Percentiles rank a stretch among this genome's conserved stretches.
Conservation (phyloP, 1,139 yeast species). For the Diutina ranongensis region DNA sequence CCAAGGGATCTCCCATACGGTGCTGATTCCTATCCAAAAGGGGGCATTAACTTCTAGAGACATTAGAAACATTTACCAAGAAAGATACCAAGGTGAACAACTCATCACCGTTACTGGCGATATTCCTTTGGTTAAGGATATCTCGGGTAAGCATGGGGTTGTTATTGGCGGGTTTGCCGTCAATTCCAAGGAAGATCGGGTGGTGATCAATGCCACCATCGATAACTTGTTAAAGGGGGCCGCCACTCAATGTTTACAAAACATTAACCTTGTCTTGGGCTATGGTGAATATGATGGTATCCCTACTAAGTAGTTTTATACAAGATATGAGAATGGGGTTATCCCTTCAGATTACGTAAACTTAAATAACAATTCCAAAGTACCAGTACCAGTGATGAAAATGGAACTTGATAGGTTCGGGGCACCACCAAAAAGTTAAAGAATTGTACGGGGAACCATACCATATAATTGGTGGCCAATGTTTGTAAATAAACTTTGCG, state of each 20-base stretch:
- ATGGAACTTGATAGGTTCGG: slow-evolving; percentile 74
- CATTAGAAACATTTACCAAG: slow-evolving; percentile 76
- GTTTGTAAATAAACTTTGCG: slow-evolving; percentile 63
- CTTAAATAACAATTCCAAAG: slow-evolving; percentile 90
- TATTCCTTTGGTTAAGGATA: slow-evolving; percentile 85
- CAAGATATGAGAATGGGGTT: too few species aligned
- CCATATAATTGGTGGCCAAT: slow-evolving; percentile 62
- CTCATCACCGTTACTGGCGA: slow-evolving; percentile 78
- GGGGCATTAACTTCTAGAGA: slow-evolving; percentile 68
- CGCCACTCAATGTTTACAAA: slow-evolving; percentile 95
- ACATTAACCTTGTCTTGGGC: slow-evolving; percentile 79
- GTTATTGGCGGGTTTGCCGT: slow-evolving; percentile 95
- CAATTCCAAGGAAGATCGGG: slow-evolving; percentile 77
- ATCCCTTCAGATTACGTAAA: slow-evolving; percentile 41
- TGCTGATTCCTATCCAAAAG: slow-evolving; percentile 73
- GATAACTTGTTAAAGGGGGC: slow-evolving; percentile 97
- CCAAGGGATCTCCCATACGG: slow-evolving; percentile 92
- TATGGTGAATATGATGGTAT: slow-evolving; percentile 94
- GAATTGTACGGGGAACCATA: slow-evolving; percentile 96
- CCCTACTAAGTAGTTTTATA: slow-evolving; percentile 31
- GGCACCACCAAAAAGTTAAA: slow-evolving; percentile 79
- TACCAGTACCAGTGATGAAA: slow-evolving; percentile 81
- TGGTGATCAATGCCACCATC: slow-evolving; percentile 87
- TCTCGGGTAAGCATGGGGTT: slow-evolving; percentile 89
- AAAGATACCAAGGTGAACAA: slow-evolving; percentile 79